Conservation (phyloP, 257 asterid genomes). For the Nicotiana noctiflora region DNA sequence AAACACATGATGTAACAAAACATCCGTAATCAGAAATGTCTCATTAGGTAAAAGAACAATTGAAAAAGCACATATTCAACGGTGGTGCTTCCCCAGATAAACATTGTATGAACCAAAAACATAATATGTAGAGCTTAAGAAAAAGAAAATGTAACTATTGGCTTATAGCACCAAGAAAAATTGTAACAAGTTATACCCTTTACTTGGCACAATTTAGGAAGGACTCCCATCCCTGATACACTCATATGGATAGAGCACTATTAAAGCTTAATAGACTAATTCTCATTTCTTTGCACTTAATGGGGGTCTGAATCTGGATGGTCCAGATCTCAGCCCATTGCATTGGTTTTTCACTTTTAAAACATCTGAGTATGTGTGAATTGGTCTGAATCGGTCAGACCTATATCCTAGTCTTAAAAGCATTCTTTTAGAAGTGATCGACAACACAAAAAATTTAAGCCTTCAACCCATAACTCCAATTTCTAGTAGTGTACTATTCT, state of each 20-base stretch:
- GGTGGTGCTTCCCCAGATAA: not conserved
- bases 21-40: not conserved
- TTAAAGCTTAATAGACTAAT: no score
- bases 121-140: not conserved
- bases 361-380: no score
- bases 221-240: not conserved
- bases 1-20: not conserved
- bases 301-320: no score
- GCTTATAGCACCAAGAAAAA: not conserved
- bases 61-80: not conserved
- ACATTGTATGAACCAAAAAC: not conserved
- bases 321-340: no score
- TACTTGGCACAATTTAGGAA: not conserved
- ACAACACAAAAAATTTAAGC: no score
- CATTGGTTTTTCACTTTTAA: no score
- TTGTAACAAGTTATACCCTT: not conserved
- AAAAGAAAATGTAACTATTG: not conserved
- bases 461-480: no score
- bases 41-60: not conserved
- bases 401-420: no score
- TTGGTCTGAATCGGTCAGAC: no score
- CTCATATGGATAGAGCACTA: not conserved
- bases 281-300: no score
- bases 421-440: no score
- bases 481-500: no score